phyloP scores from a whole-genome alignment of 2,329 filamentous ascomycete genomes.

The Trichoderma brevicompactum region DNA sequence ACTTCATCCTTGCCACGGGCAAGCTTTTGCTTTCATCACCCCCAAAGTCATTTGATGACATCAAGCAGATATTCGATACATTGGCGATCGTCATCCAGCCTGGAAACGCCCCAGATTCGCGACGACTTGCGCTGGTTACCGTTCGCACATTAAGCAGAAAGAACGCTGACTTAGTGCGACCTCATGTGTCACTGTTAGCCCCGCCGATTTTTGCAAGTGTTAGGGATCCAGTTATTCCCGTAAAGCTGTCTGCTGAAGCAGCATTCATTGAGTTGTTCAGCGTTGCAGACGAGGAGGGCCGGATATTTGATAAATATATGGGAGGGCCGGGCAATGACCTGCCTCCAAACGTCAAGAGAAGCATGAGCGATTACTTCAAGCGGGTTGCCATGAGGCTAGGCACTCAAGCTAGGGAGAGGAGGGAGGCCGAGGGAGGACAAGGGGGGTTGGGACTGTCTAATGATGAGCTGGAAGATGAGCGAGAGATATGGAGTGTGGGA shows the following conservation, averaged over 20 bases:
- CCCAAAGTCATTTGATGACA: conserved; percentile 72
- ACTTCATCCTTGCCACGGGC: conserved; percentile 84
- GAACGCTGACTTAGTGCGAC: conserved; percentile 78
- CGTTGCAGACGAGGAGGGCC: conserved; percentile 83
- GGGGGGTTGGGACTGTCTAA: conserved; percentile 84
- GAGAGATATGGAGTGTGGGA: conserved; percentile 93
- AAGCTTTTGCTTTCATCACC: conserved; percentile 81
- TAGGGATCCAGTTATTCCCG: conserved; percentile 87
- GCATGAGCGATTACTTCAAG: conserved; percentile 98
- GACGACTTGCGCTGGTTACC: conserved; percentile 84
- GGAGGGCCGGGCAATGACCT: conserved; percentile 68
- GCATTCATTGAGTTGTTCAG: conserved; percentile 90
- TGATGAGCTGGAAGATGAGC: conserved; percentile 93
- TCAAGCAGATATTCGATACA: conserved; percentile 78
- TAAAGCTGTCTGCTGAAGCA: conserved; percentile 93
- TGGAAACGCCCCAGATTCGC: conserved; percentile 78
- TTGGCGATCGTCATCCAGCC: conserved; percentile 76
- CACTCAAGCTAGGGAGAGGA: conserved; percentile 84
- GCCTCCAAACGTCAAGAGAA: conserved; percentile 75
- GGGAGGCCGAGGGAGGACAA: conserved; percentile 86
- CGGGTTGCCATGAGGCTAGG: conserved; percentile 83
- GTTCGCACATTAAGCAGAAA: conserved; percentile 81
- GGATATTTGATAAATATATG: conserved; percentile 91
- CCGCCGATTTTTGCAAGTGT: conserved; percentile 87
- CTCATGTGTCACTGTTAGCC: conserved; percentile 79